These are phyloP conservation scores for Penicillium malachiteum DNA, from an alignment of 495 filamentous ascomycete species.

Conservation along the genomic window DNA sequence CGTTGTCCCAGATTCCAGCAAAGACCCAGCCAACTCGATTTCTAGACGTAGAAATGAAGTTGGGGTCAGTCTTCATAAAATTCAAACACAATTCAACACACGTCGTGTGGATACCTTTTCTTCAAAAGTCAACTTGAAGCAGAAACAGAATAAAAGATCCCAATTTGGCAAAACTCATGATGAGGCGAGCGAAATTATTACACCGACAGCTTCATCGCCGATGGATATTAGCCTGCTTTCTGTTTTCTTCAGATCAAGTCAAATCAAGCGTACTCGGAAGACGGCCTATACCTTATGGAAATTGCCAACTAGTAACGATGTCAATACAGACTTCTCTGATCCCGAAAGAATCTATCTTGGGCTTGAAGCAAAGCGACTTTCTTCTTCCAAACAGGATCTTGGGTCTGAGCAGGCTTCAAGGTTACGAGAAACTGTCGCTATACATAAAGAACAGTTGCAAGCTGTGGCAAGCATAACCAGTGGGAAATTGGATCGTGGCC, in stretches of 20 bases:
- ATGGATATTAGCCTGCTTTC: constrained; percentile 3
- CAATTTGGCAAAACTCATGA: background rate
- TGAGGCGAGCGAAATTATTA: background rate
- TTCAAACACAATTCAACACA: background rate
- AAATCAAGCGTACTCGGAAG: constrained; percentile 1
- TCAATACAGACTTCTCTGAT: background rate
- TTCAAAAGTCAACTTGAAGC: background rate
- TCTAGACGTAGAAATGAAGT: background rate
- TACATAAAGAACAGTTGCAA: background rate
- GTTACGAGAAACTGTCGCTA: background rate
- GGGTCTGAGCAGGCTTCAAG: background rate
- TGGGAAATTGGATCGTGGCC: no score
- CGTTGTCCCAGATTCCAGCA: background rate
- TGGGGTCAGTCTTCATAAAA: background rate
- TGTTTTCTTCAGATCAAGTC: constrained; percentile 3
- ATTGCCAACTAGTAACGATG: background rate
- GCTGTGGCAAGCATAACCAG: background rate
- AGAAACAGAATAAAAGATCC: background rate
- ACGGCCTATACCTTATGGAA: background rate
- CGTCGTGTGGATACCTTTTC: background rate
- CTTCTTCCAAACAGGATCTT: background rate
- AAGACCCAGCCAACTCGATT: background rate
- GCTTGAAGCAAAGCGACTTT: background rate
- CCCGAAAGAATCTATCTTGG: background rate
- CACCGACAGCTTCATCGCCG: background rate